phyloP scores from a whole-genome alignment of 371 early-diverging fungal genomes.

The Mortierella sp. region DNA sequence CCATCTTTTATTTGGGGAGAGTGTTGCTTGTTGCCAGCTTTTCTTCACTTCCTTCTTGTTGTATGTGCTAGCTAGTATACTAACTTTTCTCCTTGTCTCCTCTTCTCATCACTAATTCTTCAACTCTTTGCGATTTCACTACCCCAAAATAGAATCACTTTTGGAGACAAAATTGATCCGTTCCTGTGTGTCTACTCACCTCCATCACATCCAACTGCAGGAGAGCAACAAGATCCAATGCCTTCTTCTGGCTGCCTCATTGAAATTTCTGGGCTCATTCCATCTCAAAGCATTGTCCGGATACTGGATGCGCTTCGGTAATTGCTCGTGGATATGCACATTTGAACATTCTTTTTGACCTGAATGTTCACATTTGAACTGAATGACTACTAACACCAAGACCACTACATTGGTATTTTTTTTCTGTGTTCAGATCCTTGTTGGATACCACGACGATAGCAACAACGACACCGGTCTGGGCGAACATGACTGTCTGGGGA shows the following conservation, averaged over 20 bases:
- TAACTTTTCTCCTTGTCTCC: background rate
- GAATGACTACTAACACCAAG: background rate
- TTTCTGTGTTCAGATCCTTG: background rate
- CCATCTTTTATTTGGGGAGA: background rate
- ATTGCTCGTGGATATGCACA: background rate
- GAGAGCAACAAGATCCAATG: background rate
- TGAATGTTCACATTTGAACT: no score
- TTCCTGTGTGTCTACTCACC: slow-evolving; percentile 68
- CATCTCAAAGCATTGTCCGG: slow-evolving; percentile 19
- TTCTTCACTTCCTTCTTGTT: background rate
- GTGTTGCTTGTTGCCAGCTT: background rate
- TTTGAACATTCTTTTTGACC: background rate
- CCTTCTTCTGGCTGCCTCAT: slow-evolving; percentile 29
- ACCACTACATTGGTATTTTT: background rate
- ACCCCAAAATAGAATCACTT: slow-evolving; percentile 36
- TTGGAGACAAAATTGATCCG: slow-evolving; percentile 61
- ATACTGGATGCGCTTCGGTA: slow-evolving; percentile 37
- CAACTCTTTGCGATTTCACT: background rate
- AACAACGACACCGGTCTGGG: slow-evolving; percentile 61
- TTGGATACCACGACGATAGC: background rate
- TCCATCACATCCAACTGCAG: slow-evolving; percentile 48
- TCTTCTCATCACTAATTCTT: background rate
- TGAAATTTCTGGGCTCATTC: slow-evolving; percentile 47
- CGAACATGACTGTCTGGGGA: slow-evolving; percentile 73
- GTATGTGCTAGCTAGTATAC: background rate